Evolutionary conservation across 164 flowering plant species (phyloP).

Genomic region (Vitis rupestris): DNA sequence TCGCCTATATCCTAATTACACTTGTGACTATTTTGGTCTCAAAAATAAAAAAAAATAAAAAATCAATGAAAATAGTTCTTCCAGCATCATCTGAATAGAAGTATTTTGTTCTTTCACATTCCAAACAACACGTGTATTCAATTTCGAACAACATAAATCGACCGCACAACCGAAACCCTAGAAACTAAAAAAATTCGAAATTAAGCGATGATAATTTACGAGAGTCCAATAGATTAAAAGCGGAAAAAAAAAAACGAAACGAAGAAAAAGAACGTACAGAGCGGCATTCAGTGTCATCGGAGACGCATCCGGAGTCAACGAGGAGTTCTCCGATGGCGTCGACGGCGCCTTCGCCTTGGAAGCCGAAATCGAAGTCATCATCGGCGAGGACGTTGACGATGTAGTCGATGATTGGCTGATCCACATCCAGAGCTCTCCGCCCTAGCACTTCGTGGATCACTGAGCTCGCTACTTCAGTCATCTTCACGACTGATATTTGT

Average conservation of each 20-base stretch:
- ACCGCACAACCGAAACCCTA: too few species aligned
- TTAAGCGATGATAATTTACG: neutral
- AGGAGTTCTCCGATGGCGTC: conserved; percentile 93
- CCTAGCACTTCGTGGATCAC: conserved; percentile 86
- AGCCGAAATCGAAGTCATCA: conserved; percentile 95
- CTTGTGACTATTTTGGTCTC: too few species aligned
- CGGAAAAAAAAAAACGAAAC: neutral
- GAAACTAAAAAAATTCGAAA: neutral
- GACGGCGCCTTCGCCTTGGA: conserved; percentile 87
- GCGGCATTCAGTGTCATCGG: conserved; percentile 67
- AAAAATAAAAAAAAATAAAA: too few species aligned
- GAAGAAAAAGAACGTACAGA: conserved; percentile 32
- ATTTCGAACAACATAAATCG: too few species aligned
- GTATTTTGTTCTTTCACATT: too few species aligned
- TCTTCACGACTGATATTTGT: conserved; percentile 11
- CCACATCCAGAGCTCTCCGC: conserved; percentile 56
- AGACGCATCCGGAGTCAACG: conserved; percentile 76
- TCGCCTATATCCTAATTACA: too few species aligned
- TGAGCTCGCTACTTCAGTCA: conserved; percentile 82
- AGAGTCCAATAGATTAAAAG: neutral
- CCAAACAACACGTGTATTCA: too few species aligned
- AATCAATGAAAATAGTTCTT: too few species aligned
- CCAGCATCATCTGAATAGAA: too few species aligned
- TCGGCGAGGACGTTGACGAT: conserved; percentile 94
- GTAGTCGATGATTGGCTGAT: conserved; percentile 90